phyloP scores from a whole-genome alignment of 164 flowering plant species.

The Magnolia officinalis region DNA sequence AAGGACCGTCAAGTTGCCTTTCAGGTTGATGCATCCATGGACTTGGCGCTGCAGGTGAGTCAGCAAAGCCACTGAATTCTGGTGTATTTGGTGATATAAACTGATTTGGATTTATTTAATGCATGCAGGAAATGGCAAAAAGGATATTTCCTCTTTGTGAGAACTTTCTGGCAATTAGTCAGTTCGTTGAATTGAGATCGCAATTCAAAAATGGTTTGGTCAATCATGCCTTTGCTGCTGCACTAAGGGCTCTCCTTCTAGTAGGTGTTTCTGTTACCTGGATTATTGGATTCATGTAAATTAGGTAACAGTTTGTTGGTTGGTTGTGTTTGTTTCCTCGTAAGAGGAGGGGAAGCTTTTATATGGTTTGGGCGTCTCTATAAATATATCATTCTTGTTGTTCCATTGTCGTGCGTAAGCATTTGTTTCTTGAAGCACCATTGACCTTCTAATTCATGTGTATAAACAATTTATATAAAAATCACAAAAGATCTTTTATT shows the following conservation, averaged over 20 bases:
- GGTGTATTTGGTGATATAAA: neutral
- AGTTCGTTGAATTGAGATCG: slow-evolving; percentile 91
- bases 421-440: neutral
- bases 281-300: neutral
- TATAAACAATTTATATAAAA: too few relatives aligned
- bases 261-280: slow-evolving; percentile 42
- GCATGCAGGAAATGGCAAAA: slow-evolving; percentile 78
- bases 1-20: slow-evolving; percentile 52
- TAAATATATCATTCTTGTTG: neutral
- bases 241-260: slow-evolving; percentile 77
- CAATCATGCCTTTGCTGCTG: slow-evolving; percentile 99
- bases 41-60: slow-evolving; percentile 81
- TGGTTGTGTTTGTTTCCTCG: neutral
- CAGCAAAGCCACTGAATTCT: neutral
- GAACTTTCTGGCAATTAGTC: slow-evolving; percentile 72
- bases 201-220: slow-evolving; percentile 93
- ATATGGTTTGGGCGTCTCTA: neutral
- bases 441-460: too few relatives aligned
- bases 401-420: neutral
- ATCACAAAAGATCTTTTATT: too few relatives aligned
- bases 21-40: slow-evolving; percentile 86
- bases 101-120: slow-evolving; percentile 3
- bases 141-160: slow-evolving; percentile 82
- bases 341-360: neutral
- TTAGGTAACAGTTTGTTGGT: neutral